Base-by-base conservation (phyloP, 2,329 filamentous ascomycete species). In the Myriosclerotinia scirpicola region DNA sequence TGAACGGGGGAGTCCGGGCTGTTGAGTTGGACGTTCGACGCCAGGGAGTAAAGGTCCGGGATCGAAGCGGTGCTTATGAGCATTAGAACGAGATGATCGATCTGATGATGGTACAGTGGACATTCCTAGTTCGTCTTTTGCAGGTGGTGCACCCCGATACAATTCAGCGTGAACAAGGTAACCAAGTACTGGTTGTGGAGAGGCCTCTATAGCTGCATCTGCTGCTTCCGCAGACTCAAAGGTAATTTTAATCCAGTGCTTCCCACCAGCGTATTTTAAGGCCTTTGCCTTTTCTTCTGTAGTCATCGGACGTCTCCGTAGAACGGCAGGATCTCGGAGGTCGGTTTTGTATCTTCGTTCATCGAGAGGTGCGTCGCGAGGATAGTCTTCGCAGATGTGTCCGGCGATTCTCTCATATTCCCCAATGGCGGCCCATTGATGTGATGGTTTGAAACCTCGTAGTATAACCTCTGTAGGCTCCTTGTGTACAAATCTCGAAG, bases 231-330 rank as follows among this genome's bases (percentile, higher is more conserved):
- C 82, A 53, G 87, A 91, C 78, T 92, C 90, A 73, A 92, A 93
- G 0, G 90, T 93, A 65, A 93, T 82, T 77, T 93, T 93, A 73
- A 97, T 92, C 94, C 94, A 98, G 81, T 97, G 91, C 72, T 90
- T 85, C 54, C 94, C 94, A 60, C 92, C 91, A 55, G 89, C 90
- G 69, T 92, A 93, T 69, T 84, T 86, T 78, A 93, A 92, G 75
- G 94, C 91, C 77, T 93, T 90, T 64, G 84, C 82, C 66, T 93
- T 87, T 73, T 96, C 91, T 48, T 90, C 88, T 22, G 85, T 80
- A 2, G 89, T 90, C 63, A 97, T 80, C 12, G 85, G 84, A 52
- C 82, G 81, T 62, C 85, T 84, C 67, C 87, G 86, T 58, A 89
- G 87, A 11, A 90, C 85, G 12, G 90, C 87, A 61, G 90, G 86